Conservation (phyloP, 2,329 filamentous ascomycete genomes). For the Piedraia hortae region DNA sequence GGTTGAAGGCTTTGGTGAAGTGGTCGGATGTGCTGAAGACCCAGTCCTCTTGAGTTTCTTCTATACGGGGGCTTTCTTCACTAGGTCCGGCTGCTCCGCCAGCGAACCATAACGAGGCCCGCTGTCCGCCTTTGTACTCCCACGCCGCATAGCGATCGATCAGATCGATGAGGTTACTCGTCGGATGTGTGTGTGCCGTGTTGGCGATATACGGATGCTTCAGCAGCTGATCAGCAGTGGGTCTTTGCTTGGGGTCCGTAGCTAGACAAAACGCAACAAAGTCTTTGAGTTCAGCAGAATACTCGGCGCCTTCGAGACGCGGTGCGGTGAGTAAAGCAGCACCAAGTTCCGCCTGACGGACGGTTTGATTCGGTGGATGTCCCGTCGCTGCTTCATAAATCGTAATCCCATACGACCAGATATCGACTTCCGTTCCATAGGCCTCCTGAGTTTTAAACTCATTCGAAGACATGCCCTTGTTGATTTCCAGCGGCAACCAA, state of each 20-base stretch:
- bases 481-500: conserved; percentile 63
- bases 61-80: conserved; percentile 19
- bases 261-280: conserved; percentile 48
- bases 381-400: conserved; percentile 60
- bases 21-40: conserved; percentile 36
- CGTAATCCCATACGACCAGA: conserved; percentile 66
- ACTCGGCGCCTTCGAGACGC: conserved; percentile 41
- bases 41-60: conserved; percentile 27
- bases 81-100: conserved; percentile 28
- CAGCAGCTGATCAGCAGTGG: conserved; percentile 40
- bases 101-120: conserved; percentile 34
- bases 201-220: conserved; percentile 40
- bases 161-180: conserved; percentile 32
- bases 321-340: conserved; percentile 26
- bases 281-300: conserved; percentile 39
- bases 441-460: conserved; percentile 12
- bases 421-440: conserved; percentile 31
- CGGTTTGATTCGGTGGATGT: conserved; percentile 31
- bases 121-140: conserved; percentile 45
- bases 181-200: conserved; percentile 34
- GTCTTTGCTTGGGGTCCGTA: conserved; percentile 38
- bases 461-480: background rate
- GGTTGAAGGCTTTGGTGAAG: conserved; percentile 21
- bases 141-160: conserved; percentile 47
- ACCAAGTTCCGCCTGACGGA: conserved; percentile 7